Base-by-base conservation (phyloP, 208 protist species). In the Leishmania amazonensis region DNA sequence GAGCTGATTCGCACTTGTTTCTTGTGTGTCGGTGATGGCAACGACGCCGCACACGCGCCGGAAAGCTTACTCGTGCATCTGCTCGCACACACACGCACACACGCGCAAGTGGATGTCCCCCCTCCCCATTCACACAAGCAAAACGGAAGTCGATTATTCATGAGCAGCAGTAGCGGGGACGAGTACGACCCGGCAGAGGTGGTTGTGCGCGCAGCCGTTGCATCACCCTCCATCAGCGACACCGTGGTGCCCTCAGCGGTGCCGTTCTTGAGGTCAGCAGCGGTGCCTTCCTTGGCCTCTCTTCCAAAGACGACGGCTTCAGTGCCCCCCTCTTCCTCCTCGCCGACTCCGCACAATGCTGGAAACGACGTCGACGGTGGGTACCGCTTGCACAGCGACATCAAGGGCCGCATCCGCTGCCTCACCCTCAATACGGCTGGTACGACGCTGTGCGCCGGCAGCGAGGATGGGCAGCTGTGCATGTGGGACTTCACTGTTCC, bases 401-500 rank as follows among this genome's bases (percentile, higher is more conserved):
- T 90, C 79, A 89, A 88, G 74, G 91, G 89, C 31, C 87, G 90
- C 42, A 77, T 93, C 45, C 90, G 90, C 71, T 93, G 87, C n/a
- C 47, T 95, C 21, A 86, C 87, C 40, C 70, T 95, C 40, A 94
- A 85, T 74, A 85, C 85, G 24, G 75, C 73, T 4, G 91, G 90
- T 31, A 90, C 88, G 3, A 81, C 83, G 0, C 84, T 96, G 38
- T 95, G 91, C 76, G 88, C 91, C 7, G 91, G 85, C n/a, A 89
- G 90, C 42, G 91, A 95, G 40, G 91, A 94, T 74, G 93, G 93
- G 2, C 83, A 88, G 71, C 75, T 96, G 15, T 93, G 85, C 83
- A 95, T 96, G 90, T 96, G 91, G 91, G 91, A 95, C 75, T 95
- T 96, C 68, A 77, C 60, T 3, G 68, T 79, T 19, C 81, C 89